These are phyloP conservation scores for Xanthoconium stramineum DNA, from an alignment of 768 basidiomycete species.

Conservation along the genomic window DNA sequence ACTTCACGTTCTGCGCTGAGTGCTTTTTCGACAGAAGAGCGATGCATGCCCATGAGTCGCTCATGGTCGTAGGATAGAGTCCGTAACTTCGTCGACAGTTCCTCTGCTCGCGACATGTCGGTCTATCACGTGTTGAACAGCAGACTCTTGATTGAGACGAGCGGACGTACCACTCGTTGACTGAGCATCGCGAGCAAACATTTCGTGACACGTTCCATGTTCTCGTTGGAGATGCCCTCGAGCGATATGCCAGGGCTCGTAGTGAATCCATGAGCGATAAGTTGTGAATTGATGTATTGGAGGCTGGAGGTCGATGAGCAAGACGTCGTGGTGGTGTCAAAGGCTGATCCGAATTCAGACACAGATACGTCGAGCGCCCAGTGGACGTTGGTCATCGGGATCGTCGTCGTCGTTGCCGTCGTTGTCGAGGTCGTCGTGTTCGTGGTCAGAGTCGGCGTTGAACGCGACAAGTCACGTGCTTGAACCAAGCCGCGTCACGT, in stretches of 20 bases:
- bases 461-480: slow-evolving; percentile 32
- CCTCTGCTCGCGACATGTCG: slow-evolving; percentile 79
- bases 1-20: slow-evolving; percentile 78
- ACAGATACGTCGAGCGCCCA: slow-evolving; percentile 50
- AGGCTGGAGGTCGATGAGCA: slow-evolving; percentile 56
- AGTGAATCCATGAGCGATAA: slow-evolving; percentile 78
- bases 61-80: slow-evolving; percentile 82
- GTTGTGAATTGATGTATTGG: slow-evolving; percentile 79
- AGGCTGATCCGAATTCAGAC: slow-evolving; percentile 41
- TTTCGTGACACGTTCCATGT: slow-evolving; percentile 60
- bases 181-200: slow-evolving; percentile 75
- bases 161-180: slow-evolving; percentile 65
- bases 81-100: slow-evolving; percentile 67
- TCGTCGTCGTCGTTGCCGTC: slow-evolving; percentile 15
- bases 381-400: slow-evolving; percentile 36
- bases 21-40: slow-evolving; percentile 52
- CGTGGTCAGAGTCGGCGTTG: slow-evolving; percentile 9
- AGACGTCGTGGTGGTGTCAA: slow-evolving; percentile 43
- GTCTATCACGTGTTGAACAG: slow-evolving; percentile 38
- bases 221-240: slow-evolving; percentile 55
- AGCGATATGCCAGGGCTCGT: slow-evolving; percentile 62
- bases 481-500: slow-evolving; percentile 4
- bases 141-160: slow-evolving; percentile 1
- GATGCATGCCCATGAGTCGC: slow-evolving; percentile 64
- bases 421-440: not conserved